Base-by-base conservation (phyloP, 305 asterid genomes). In the Lippia alba region DNA sequence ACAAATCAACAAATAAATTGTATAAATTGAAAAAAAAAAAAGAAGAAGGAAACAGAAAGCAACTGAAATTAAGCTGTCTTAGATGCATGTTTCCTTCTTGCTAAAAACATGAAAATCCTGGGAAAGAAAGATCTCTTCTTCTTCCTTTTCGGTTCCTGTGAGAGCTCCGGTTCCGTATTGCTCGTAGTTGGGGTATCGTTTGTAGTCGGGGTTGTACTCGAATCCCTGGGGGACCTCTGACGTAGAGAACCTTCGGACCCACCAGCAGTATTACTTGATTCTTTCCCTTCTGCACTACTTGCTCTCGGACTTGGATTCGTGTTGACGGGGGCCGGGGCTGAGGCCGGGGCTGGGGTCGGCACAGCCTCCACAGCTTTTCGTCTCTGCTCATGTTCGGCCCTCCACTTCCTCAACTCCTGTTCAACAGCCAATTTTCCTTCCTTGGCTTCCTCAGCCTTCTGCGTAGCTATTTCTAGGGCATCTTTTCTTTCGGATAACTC, bases 41-140 rank as follows among this genome's bases (percentile, higher is more conserved):
- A 24, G 17, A 54, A 4, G 55, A 15, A 34, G 57, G 39, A 60
- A 53, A 57, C 20, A 30, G 19, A 61, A 4, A 49, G 41, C 9
- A 46, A 24, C 4, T 46, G 30, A 45, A 51, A 24, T 72, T 50
- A 76, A 3, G 81, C 74, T 45, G 81, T 48, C 74, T 83, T 83
- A 33, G 83, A 74, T 8, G 80, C 11, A 34, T 74, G 82, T 6
- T 86, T 90, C 86, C 70, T 85, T 72, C 76, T 85, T 5, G 76
- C 89, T 54, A 90, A 74, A 75, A 92, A 87, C 98, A 85, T 88
- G 80, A 92, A 82, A 73, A 92, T 70, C 65, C 87, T 66, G 1
- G 98, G 97, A 79, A 92, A 86, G 82, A 86, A 78, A 15, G 94
- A 81, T 64, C 74, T 89, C 83, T 87, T 91, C 89, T 89, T 91